Base-by-base conservation (phyloP, 2,329 filamentous ascomycete genomes). In the Penicillium sp. region DNA sequence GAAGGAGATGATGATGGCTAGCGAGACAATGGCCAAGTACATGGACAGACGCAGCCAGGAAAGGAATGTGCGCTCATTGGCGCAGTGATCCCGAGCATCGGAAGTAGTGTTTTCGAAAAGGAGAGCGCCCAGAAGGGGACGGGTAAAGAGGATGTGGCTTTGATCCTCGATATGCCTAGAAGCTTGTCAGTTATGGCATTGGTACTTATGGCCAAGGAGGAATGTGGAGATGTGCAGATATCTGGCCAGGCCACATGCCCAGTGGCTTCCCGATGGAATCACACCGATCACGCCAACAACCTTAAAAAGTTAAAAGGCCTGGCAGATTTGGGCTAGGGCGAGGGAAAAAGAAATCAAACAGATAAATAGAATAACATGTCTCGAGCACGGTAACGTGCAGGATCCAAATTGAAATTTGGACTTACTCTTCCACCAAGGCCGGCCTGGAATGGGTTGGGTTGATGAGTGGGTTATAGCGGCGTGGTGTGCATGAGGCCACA, bases 1-100 rank as follows among this genome's bases (percentile, higher is more conserved):
- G 76, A 99, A 99, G 15, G 92, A 96, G 55, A 97, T 84, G 10
- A 96, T 88, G 68, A 99, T 97, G 55, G 95, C 94, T 35, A 96
- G 86, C 30, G 91, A 88, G 9, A 98, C 92, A 56, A 99, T 84
- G 66, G 92, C 88, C 86, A 98, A 93, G 80, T 97, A 97, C 70
- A 97, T 87, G 35, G 91, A 89, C 2, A 98, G 85, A 4, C 93
- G 89, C 22, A 98, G 87, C 85, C 95, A 97, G 1, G 94, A 95
- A 30, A 98, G 88, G 74, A 97, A 97, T 0, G 87, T 89, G 68
- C 87, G 82, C 72, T 89, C 87, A 65, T 88, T 89, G 26, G 87
- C 87, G 68, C 85, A 87, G 76, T 89, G 87, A 68, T 89, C 87
- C 62, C 87, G 80, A 6, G 88, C 88, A 73, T 91, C 88, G 26